These are phyloP conservation scores for Aspergillus haitiensis DNA, from an alignment of 495 filamentous ascomycete species.

Conservation along the genomic window DNA sequence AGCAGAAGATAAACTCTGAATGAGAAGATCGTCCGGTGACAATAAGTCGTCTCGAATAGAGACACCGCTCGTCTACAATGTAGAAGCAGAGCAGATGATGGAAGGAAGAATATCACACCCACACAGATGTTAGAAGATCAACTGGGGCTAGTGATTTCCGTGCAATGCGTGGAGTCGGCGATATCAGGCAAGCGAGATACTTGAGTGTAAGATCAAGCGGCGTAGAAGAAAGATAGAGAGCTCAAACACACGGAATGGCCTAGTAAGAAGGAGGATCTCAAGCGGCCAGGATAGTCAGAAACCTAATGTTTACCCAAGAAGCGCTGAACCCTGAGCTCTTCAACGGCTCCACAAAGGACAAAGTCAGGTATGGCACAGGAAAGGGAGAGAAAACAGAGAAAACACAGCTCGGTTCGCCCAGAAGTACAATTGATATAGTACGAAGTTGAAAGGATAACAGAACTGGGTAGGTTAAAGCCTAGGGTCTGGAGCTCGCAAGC, in stretches of 20 bases:
- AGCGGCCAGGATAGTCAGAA: background rate
- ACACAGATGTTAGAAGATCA: background rate
- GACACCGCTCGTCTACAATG: background rate
- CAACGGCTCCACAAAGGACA: slow-evolving; percentile 3
- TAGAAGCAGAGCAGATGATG: background rate
- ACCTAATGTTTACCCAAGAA: background rate
- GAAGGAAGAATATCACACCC: background rate
- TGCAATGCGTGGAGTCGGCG: too few relatives aligned
- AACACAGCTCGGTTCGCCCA: background rate
- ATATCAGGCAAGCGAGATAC: too few relatives aligned
- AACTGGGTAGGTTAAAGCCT: background rate
- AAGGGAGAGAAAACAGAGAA: background rate
- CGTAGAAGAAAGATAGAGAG: background rate
- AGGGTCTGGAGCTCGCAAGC: background rate
- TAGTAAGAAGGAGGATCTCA: background rate
- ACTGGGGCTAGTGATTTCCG: background rate
- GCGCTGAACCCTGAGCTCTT: background rate
- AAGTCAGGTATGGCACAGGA: background rate
- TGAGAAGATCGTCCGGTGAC: background rate
- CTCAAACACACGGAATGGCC: background rate
- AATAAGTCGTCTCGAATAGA: background rate
- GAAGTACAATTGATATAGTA: background rate
- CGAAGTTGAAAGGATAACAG: background rate
- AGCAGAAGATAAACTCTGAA: slow-evolving; percentile 5
- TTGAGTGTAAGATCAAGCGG: too few relatives aligned